Conservation (phyloP, 2,329 filamentous ascomycete genomes). For the Exserohilum turcica region DNA sequence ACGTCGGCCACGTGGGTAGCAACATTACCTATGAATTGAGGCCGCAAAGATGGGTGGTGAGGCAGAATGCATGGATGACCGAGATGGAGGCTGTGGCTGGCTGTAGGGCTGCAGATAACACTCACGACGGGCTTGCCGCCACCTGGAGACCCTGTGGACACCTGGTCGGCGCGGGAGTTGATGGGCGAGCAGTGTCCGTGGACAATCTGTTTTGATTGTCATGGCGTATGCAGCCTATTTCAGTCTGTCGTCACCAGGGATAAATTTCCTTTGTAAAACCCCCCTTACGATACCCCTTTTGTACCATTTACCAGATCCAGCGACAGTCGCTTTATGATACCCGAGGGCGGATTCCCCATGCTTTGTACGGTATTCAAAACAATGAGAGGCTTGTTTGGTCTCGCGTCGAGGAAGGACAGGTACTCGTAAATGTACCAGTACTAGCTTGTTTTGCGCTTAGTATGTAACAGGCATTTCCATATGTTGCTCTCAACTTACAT, state of each 20-base stretch:
- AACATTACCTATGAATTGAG: slow-evolving; percentile 65
- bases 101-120: slow-evolving; percentile 14
- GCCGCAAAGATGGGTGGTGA: slow-evolving; percentile 53
- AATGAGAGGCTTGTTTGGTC: too few relatives aligned
- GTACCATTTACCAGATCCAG: background rate
- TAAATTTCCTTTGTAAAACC: too few relatives aligned
- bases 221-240: background rate
- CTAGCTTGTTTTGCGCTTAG: too few relatives aligned
- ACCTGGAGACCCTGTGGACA: slow-evolving; percentile 26
- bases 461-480: too few relatives aligned
- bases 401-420: too few relatives aligned
- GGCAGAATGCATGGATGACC: slow-evolving; percentile 32
- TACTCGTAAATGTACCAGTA: too few relatives aligned
- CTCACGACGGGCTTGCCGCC: background rate
- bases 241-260: too few relatives aligned
- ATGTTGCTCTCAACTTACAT: too few relatives aligned
- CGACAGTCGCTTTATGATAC: too few relatives aligned
- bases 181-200: slow-evolving; percentile 13
- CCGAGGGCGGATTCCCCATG: too few relatives aligned
- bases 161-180: slow-evolving; percentile 12
- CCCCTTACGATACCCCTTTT: background rate
- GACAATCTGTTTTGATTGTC: slow-evolving; percentile 25
- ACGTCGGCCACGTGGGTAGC: slow-evolving; percentile 65
- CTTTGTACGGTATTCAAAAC: too few relatives aligned
- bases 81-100: slow-evolving; percentile 33